A percentile compares a stretch with the other conserved stretches of the same genome.
Conservation (phyloP, 169 alveolate genomes). For the Plasmodium relictum region DNA sequence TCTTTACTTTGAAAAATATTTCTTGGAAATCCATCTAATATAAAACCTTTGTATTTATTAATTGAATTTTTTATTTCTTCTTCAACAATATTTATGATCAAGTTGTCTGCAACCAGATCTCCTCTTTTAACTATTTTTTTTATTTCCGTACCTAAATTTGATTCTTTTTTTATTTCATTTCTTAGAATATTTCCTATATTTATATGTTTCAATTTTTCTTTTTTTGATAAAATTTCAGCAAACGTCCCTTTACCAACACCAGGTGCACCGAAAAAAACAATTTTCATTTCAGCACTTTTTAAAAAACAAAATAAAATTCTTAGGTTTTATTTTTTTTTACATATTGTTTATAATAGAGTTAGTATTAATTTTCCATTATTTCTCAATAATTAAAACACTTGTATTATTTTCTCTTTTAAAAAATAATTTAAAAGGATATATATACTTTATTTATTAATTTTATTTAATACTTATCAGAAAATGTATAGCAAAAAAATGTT, state of each 20-base stretch:
- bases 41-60: conserved; percentile 42
- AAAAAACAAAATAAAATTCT: not conserved
- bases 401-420: no score
- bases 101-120: conserved; percentile 22
- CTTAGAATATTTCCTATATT: conserved; percentile 58
- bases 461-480: no score
- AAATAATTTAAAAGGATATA: no score
- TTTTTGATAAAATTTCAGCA: conserved; percentile 62
- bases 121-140: conserved; percentile 51
- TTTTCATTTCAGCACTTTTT: conserved; percentile 8
- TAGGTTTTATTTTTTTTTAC: not conserved
- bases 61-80: conserved; percentile 39
- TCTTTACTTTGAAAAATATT: conserved; percentile 42
- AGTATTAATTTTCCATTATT: no score
- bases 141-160: conserved; percentile 36
- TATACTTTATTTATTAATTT: no score
- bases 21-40: conserved; percentile 70
- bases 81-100: conserved; percentile 29
- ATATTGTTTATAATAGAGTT: not conserved
- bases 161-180: conserved; percentile 55
- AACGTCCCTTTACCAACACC: conserved; percentile 75
- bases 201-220: conserved; percentile 59
- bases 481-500: no score
- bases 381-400: no score
- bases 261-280: conserved; percentile 65